Evolutionary conservation across 805 yeast genomes (phyloP).

Genomic region (Sugiyamaella marilandica): DNA sequence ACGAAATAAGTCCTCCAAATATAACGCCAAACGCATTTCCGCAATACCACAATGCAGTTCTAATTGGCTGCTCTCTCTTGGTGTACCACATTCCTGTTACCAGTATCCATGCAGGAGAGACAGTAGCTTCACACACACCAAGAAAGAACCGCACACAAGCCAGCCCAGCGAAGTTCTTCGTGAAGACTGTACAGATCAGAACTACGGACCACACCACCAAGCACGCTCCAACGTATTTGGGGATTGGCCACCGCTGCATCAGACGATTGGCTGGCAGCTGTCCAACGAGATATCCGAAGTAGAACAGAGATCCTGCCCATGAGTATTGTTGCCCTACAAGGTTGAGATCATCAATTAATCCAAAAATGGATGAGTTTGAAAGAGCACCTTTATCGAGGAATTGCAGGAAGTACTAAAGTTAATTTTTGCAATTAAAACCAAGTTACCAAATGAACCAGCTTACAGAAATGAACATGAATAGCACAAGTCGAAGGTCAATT

Average conservation of each 20-base stretch:
- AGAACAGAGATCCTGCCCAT: conserved; percentile 44
- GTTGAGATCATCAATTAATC: conserved; percentile 40
- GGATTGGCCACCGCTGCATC: conserved; percentile 23
- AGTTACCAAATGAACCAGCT: conserved; percentile 48
- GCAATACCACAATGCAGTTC: conserved; percentile 25
- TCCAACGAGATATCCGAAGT: conserved; percentile 45
- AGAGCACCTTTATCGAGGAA: conserved; percentile 46
- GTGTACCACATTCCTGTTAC: conserved; percentile 62
- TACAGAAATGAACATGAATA: not conserved
- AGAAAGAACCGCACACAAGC: conserved; percentile 14
- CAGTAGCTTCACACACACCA: conserved; percentile 17
- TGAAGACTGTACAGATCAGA: conserved; percentile 17
- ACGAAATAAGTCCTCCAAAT: conserved; percentile 47
- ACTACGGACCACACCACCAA: conserved; percentile 20
- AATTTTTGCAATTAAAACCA: conserved; percentile 31
- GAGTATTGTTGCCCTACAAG: conserved; percentile 39
- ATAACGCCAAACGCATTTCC: conserved; percentile 42
- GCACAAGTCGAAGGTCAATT: not conserved
- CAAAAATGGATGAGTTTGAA: conserved; percentile 51
- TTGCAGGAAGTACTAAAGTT: conserved; percentile 13
- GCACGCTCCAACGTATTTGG: conserved; percentile 20
- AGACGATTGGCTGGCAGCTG: conserved; percentile 43
- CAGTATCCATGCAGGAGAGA: conserved; percentile 46
- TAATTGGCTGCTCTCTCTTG: conserved; percentile 43
- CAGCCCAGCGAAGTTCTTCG: conserved; percentile 15